phyloP scores from a whole-genome alignment of 352 stramenopile genomes.

The Phytophthora cactorum region DNA sequence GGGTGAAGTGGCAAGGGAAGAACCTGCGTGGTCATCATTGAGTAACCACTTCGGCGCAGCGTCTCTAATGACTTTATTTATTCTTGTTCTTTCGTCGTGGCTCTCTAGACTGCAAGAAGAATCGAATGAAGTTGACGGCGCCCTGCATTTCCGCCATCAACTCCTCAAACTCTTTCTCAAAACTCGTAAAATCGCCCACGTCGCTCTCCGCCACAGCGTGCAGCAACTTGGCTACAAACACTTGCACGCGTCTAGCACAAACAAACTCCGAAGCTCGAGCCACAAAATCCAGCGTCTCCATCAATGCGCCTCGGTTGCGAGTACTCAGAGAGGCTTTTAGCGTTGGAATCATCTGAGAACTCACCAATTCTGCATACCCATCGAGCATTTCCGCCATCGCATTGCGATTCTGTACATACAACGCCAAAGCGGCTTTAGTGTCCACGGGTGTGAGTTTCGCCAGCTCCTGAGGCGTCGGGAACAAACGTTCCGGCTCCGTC shows the following conservation, averaged over 20 bases:
- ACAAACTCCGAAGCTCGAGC: slow-evolving; percentile 78
- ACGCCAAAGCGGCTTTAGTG: slow-evolving; percentile 50
- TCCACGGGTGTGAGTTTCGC: slow-evolving; percentile 66
- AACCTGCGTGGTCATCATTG: not conserved
- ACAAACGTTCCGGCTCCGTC: slow-evolving; percentile 36
- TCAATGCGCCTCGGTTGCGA: slow-evolving; percentile 51
- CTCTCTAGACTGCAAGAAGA: slow-evolving; percentile 31
- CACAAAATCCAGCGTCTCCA: slow-evolving; percentile 74
- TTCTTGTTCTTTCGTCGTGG: slow-evolving; percentile 19
- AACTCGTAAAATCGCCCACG: slow-evolving; percentile 40
- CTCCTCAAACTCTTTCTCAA: slow-evolving; percentile 31
- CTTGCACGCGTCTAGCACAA: slow-evolving; percentile 65
- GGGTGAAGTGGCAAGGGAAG: slow-evolving; percentile 38
- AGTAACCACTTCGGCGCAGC: not conserved
- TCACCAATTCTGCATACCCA: slow-evolving; percentile 63
- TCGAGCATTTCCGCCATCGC: slow-evolving; percentile 77
- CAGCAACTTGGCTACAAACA: slow-evolving; percentile 65
- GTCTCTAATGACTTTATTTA: slow-evolving; percentile 1
- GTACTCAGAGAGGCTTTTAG: slow-evolving; percentile 42
- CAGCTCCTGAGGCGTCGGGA: slow-evolving; percentile 58
- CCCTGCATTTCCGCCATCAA: slow-evolving; percentile 35
- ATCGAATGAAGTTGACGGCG: slow-evolving; percentile 34
- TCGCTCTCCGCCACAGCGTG: slow-evolving; percentile 59
- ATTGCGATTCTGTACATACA: slow-evolving; percentile 70
- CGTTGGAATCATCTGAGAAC: slow-evolving; percentile 57